Conservation (phyloP, 306 rosid genomes). For the Pyrus betulifolia region DNA sequence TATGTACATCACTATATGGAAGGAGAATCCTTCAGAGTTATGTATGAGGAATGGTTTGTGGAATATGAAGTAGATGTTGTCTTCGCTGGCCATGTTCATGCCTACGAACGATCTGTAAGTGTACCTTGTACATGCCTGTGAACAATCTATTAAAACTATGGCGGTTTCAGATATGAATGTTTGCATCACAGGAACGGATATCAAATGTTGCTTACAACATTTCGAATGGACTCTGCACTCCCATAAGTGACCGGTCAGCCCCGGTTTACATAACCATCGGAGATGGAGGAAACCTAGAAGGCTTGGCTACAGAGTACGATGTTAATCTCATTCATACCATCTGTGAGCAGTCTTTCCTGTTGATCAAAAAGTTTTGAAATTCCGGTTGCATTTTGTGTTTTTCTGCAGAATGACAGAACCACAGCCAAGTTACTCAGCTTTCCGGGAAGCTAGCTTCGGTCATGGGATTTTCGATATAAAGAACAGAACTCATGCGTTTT, state of each 20-base stretch:
- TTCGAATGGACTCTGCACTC: constrained; percentile 44
- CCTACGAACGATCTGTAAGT: constrained; percentile 70
- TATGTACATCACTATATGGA: constrained; percentile 74
- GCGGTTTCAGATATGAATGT: not conserved
- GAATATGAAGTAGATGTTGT: constrained; percentile 49
- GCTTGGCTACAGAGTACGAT: constrained; percentile 49
- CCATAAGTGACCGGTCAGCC: constrained; percentile 35
- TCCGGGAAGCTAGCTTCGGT: constrained; percentile 66
- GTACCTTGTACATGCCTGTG: not conserved
- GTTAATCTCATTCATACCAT: not conserved
- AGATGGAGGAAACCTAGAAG: constrained; percentile 85
- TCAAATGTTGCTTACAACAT: constrained; percentile 56
- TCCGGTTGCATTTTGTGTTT: not conserved
- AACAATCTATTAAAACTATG: not conserved
- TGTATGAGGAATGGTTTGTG: constrained; percentile 55
- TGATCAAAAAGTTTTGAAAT: not conserved
- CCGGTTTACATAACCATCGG: constrained; percentile 76
- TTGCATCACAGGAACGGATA: constrained; percentile 48
- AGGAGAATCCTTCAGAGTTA: constrained; percentile 61
- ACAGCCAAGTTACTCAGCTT: constrained; percentile 76
- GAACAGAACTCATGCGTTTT: constrained; percentile 52
- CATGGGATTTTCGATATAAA: constrained; percentile 61
- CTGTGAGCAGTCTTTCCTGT: not conserved
- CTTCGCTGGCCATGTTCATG: constrained; percentile 63
- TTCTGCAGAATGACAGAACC: constrained; percentile 61